Base-by-base conservation (phyloP, 768 basidiomycete species). In the Leccinum aurantiacum region DNA sequence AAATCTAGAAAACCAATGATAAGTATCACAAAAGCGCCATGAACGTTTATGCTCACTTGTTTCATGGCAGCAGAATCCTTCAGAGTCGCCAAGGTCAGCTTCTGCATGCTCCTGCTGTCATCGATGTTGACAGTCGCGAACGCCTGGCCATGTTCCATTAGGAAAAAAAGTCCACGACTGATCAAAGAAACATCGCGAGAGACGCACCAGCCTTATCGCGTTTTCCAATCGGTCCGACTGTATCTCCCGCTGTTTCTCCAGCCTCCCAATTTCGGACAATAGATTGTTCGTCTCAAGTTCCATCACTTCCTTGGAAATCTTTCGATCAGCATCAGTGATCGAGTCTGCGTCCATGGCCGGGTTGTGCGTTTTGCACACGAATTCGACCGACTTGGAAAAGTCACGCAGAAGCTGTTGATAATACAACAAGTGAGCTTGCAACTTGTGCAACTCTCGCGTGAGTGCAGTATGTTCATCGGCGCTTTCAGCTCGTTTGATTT, bases 121-220 rank as follows among this genome's bases (percentile, higher is more conserved):
- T 73, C 74, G 22, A 85, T 84, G 62, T 84, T 86, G 44, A 86
- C 82, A 14, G 77, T 81, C 57, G 82, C 82, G 66, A 85, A 87
- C 2, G 83, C 85, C 85, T 86, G 56, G 8, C 49, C 35, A 47
- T 29, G 24, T 13, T 52, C 14, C 6, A 29, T 64, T 5, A 66
- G 53, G 5, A 44, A 48, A 9, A 38, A 44, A 3, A 38, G 31
- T 1, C 15, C 14, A 53, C 24, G 6, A 6, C 3, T 9, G 10
- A 46, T 46, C 11, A 46, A 46, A 38, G 35, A 15, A 31, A 2
- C 11, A 38, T 22, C 15, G 38, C 4, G 9, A 50, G 25, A 53
- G 25, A 67, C 67, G 22, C 47, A 74, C 74, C 66, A 76, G 59
- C 1, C 59, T 57, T 61, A 67, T 76, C 10, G 72, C 76, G 35